Evolutionary conservation across 345 rosid genomes (phyloP).

Genomic region (Citrus cavaleriei): DNA sequence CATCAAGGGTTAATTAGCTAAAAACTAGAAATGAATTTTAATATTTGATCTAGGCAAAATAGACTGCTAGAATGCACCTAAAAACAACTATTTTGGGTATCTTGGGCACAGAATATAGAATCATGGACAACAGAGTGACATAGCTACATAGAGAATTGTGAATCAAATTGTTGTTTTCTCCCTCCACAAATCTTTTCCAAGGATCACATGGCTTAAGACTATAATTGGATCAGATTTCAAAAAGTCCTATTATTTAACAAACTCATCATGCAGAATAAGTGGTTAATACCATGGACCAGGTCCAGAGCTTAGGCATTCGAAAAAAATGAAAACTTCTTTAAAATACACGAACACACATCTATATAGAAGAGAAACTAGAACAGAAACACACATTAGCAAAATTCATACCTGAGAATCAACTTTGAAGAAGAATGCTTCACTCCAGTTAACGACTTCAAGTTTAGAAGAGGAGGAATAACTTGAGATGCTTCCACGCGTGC

Average conservation of each 20-base stretch:
- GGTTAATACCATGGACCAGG: neutral
- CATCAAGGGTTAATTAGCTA: neutral
- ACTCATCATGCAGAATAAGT: neutral
- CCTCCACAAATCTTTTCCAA: neutral
- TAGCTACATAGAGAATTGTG: neutral
- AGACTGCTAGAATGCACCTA: neutral
- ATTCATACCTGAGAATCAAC: constrained; percentile 62
- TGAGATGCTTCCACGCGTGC: constrained; percentile 73
- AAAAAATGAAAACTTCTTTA: neutral
- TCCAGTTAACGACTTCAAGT: constrained; percentile 64
- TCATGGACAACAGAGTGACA: neutral
- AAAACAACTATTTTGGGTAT: neutral
- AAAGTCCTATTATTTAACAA: neutral
- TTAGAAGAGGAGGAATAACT: constrained; percentile 40
- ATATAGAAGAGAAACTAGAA: neutral
- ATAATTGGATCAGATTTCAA: neutral
- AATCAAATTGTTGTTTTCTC: neutral
- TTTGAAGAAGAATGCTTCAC: constrained; percentile 88
- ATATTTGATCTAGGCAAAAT: neutral
- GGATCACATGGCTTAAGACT: neutral
- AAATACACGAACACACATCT: no score
- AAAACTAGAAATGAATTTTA: neutral
- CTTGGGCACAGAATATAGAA: neutral
- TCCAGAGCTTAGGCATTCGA: neutral
- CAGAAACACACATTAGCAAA: neutral